Evolutionary conservation across 208 protist genomes (phyloP).

Genomic region (Trypanosoma lewisi): DNA sequence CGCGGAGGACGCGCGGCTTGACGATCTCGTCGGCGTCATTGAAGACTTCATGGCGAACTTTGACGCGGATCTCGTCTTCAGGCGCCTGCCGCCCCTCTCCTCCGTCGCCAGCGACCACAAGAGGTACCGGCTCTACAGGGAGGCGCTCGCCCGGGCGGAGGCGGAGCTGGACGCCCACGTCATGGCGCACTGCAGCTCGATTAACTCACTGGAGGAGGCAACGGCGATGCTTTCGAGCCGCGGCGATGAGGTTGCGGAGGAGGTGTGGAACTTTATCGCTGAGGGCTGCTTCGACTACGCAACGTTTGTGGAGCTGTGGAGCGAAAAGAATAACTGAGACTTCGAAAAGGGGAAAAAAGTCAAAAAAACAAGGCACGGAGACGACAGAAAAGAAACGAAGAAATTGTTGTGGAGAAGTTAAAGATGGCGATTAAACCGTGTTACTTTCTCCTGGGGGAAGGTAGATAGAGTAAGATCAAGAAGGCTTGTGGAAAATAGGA

Average conservation of each 20-base stretch:
- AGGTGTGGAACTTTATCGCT: constrained; percentile 81
- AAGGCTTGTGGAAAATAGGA: too few species aligned
- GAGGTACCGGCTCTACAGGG: constrained; percentile 50
- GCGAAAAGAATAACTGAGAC: constrained; percentile 2
- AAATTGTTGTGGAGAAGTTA: too few species aligned
- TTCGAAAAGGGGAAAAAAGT: neutral
- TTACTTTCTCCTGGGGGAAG: too few species aligned
- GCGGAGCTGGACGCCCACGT: constrained; percentile 61
- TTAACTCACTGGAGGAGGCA: constrained; percentile 30
- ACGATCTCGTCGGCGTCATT: constrained; percentile 71
- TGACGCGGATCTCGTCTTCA: constrained; percentile 40
- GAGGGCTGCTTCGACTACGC: constrained; percentile 84
- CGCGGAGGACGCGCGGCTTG: constrained; percentile 63
- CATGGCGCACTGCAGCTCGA: constrained; percentile 11
- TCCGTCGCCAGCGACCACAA: constrained; percentile 57
- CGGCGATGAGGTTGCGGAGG: constrained; percentile 67
- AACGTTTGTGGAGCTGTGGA: constrained; percentile 67
- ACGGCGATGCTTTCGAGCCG: constrained; percentile 47
- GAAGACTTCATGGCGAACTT: constrained; percentile 87
- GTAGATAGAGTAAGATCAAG: too few species aligned
- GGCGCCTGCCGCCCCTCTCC: constrained; percentile 39
- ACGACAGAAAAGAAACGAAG: constrained; percentile 1
- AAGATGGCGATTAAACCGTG: too few species aligned
- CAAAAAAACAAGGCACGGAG: too few species aligned
- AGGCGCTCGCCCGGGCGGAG: constrained; percentile 53